Base-by-base conservation (phyloP, 441 rosid species). In the Metrosideros polymorpha region DNA sequence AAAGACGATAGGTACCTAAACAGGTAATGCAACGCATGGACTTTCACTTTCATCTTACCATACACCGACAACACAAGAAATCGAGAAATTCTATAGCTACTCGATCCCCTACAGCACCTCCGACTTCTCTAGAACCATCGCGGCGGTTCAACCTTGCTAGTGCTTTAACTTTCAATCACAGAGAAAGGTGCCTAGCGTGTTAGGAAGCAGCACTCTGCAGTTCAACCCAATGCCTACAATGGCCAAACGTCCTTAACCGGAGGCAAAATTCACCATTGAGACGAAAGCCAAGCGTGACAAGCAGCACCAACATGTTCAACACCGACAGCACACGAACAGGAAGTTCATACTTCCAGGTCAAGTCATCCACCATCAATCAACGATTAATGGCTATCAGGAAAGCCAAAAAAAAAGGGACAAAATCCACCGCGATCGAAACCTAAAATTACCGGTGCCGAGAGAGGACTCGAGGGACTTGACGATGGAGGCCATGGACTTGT, bases 401-500 rank as follows among this genome's bases (percentile, higher is more conserved):
- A n/a, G n/a, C n/a, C n/a, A 14, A 19, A 52, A 52, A 51, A 17
- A 6, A 6, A 6, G 25, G 55, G n/a, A n/a, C 24, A 18, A 18
- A 6, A 19, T 52, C 55, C 55, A 7, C 24, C 9, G 55, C 24
- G 24, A 52, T 52, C 55, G 55, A 15, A 15, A 51, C 18, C 53
- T 51, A 15, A 51, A 17, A 19, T 14, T 91, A 96, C 99, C 98
- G 12, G 98, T 92, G 83, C 94, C 93, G 29, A 96, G 93, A 42
- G 98, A 83, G 32, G 97, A 95, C 76, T 96, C 99, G n/a, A 96
- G 99, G 5, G 99, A 96, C 87, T 95, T 96, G 85, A 96, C 99
- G 86, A 96, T 95, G 66, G 89, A 86, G 7, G 87, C 93, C 98
- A 95, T 96, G 83, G 98, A 95, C 88, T 95, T 94, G 87, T 92